Evolutionary conservation across 768 basidiomycete genomes (phyloP).

Genomic region (Tricholoma flavovirens): DNA sequence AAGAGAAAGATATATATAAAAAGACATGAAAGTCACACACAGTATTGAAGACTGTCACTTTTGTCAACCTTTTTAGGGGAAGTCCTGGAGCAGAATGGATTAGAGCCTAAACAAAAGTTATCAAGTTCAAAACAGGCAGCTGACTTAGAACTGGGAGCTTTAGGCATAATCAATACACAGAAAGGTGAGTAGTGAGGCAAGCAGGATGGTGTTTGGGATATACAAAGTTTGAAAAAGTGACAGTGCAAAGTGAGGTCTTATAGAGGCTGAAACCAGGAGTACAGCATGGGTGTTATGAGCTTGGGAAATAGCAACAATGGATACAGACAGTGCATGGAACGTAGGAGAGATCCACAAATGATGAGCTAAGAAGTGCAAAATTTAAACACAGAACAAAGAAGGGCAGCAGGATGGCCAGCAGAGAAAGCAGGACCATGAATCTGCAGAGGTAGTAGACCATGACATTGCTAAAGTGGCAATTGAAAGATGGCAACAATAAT

Average conservation of each 20-base stretch:
- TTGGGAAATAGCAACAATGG: neutral
- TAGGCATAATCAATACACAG: neutral
- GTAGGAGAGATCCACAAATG: neutral
- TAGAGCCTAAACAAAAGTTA: too few species aligned
- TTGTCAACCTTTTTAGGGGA: too few species aligned
- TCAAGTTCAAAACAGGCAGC: too few species aligned
- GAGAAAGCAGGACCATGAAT: neutral
- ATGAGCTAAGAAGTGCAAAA: neutral
- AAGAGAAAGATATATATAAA: too few species aligned
- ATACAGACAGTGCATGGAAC: neutral
- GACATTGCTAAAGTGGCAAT: slow-evolving; percentile 1
- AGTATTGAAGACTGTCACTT: too few species aligned
- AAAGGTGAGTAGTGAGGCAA: neutral
- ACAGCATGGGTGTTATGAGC: neutral
- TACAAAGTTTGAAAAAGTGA: neutral
- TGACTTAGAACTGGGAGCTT: too few species aligned
- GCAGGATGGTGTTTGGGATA: neutral
- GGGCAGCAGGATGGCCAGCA: neutral
- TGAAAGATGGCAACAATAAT: neutral
- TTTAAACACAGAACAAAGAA: neutral
- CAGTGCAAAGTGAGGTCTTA: neutral
- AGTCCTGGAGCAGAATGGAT: too few species aligned
- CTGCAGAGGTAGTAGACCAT: slow-evolving; percentile 3
- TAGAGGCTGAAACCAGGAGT: neutral
- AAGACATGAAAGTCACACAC: too few species aligned